Evolutionary conservation across 352 stramenopile species (phyloP), one percentile per base, ranked within the genome.

Genomic region (Pythium volutum): DNA sequence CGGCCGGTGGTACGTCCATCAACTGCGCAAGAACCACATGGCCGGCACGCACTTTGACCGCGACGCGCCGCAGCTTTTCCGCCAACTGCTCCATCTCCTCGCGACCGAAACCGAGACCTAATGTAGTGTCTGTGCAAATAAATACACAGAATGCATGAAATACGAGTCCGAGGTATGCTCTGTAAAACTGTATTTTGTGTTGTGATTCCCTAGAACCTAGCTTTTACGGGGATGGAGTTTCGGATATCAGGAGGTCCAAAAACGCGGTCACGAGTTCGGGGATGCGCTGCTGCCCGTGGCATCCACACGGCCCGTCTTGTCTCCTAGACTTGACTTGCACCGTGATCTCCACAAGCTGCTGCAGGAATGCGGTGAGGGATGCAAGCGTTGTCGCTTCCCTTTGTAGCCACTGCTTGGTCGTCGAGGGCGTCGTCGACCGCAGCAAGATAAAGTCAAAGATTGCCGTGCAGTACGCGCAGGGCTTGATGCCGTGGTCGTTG

Each of bases 1-100:
- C 0, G 81, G 82, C 10, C 75, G 70, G 6, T 91, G 82, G 82
- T 89, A 91, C 50, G 78, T 89, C 31, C 87, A 91, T 39, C 77
- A 79, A 27, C 65, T 89, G 14, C 68, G 75, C 25, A 89, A 79
- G 59, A 91, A 91, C 66, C 82, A 91, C 51, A 55, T 91, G 27
- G 72, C 77, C 4, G 80, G 82, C 6, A 91, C 77, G 2, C 82
- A 84, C 50, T 89, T 81, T 70, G 76, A 91, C 57, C 68, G 68
- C 50, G 77, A 85, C 36, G 77, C 80, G 2, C 55, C 66, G 16
- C 64, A 82, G 36, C 62, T 92, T 41, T 92, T 80, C 61, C 74
- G 61, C 27, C 87, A 74, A 49, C 70, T 92, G 23, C 87, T 92
- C 41, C 49, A 48, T 6, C 33, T 69, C 22, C 46, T 69, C 20